phyloP scores from a whole-genome alignment of 768 basidiomycete genomes.

The Kondoa subrosea region DNA sequence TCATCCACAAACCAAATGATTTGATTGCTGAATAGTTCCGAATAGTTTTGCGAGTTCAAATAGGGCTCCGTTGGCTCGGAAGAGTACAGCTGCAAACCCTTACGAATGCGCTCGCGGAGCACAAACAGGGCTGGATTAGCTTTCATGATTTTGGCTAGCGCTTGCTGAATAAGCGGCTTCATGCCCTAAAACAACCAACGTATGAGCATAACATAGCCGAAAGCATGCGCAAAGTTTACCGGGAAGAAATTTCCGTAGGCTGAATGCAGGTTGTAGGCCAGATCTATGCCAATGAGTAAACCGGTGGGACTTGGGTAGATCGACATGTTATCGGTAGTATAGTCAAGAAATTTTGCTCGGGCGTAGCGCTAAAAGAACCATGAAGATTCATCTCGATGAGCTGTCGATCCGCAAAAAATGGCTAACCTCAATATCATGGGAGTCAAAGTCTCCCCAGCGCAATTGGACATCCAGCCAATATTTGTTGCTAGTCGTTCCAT shows the following conservation, averaged over 20 bases:
- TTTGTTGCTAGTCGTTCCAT: conserved; percentile 96
- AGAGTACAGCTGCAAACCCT: conserved; percentile 93
- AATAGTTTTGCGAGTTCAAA: conserved; percentile 69
- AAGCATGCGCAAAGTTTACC: neutral
- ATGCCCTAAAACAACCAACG: conserved; percentile 40
- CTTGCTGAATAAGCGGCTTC: conserved; percentile 94
- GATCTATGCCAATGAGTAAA: conserved; percentile 95
- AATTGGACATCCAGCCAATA: conserved; percentile 65
- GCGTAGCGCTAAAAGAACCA: conserved; percentile 49
- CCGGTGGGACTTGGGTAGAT: conserved; percentile 98
- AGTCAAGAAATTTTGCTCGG: conserved; percentile 96
- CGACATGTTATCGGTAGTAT: conserved; percentile 40
- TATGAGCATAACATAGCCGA: neutral
- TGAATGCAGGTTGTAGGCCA: conserved; percentile 96
- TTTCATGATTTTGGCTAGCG: conserved; percentile 99
- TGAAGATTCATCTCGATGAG: neutral
- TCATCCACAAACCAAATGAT: conserved; percentile 96
- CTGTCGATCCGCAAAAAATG: neutral
- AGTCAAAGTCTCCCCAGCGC: conserved; percentile 96
- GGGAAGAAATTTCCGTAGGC: conserved; percentile 99
- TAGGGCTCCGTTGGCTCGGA: conserved; percentile 99
- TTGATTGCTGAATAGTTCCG: conserved; percentile 49
- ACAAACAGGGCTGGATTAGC: conserved; percentile 97
- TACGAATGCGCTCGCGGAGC: conserved; percentile 92
- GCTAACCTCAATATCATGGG: conserved; percentile 70